Evolutionary conservation across 768 basidiomycete species (phyloP), one percentile per base, ranked within the genome.

Genomic region (Suillus subaureus): DNA sequence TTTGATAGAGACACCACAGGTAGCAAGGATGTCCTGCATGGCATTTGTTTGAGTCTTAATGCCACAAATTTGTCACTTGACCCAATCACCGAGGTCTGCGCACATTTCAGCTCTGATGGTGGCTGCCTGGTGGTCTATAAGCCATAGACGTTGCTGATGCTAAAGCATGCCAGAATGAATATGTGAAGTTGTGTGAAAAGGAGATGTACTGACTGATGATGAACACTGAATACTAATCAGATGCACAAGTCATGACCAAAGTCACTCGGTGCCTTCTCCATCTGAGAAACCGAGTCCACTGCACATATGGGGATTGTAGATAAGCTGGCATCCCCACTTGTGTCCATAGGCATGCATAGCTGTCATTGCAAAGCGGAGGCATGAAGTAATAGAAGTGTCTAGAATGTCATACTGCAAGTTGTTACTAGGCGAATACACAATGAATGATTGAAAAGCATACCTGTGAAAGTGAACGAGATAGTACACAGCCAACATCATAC

Each of bases 341-440:
- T 81, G 80, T 21, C 74, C 77, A 65, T 79, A 81, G 0, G 78
- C 78, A 66, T 83, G 81, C 75, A 82, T 77, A 0, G 76, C 79
- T 12, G 74, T 76, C 0, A 77, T 79, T 1, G 72, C 74, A 42
- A 79, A 79, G 1, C 49, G n/a, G 11, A 82, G 8, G 0, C 77
- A 69, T 3, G 61, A 49, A 47, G 45, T 1, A 47, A 35, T 75
- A 43, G 15, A 40, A 43, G 31, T 11, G 11, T 58, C 42, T 39
- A 33, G 51, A 16, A 51, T 15, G 6, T 28, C 12, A 47, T 47
- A 47, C 45, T 47, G n/a, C 45, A 47, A 23, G 12, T 35, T 35
- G 33, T 35, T 35, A 35, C 33, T 35, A 35, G 33, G 33, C 8
- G 33, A 35, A 35, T 35, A 35, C 33, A 35, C 33, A 35, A 35